Evolutionary conservation across 495 filamentous ascomycete species (phyloP), one percentile per base, ranked within the genome.

Genomic region (Lepidopterella palustris): DNA sequence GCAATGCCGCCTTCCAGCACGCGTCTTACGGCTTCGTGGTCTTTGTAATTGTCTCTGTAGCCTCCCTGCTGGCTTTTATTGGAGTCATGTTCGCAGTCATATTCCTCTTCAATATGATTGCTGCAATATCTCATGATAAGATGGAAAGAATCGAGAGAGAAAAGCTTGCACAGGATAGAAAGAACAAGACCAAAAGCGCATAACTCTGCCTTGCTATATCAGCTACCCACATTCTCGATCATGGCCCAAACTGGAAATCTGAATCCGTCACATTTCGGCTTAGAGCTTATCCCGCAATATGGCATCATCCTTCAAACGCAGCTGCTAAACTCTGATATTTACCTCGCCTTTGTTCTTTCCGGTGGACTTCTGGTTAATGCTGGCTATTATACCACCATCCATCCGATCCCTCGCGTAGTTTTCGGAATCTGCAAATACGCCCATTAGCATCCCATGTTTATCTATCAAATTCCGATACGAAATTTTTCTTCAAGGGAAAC

Each of bases 21-120:
- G 77, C 69, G 2, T 76, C 77, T 1, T 82, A 79, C 63, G 81
- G 79, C 0, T 82, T 85, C 61, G 75, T 76, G 4, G 67, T 84
- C 0, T 83, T 68, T 31, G 42, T 49, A 9, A 68, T 68, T 5
- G 56, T 64, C 28, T 27, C 20, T 26, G 63, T 65, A 4, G 57
- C 50, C 18, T 50, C 56, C 9, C 32, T 68, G 3, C 25, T 68
- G n/a, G 62, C 21, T 1, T 35, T 65, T 13, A 48, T 68, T 6
- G 62, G 58, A 4, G 11, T 60, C 9, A 55, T 62, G 3, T 68
- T 68, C 50, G 26, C 45, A 3, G 18, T 51, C 15, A 63, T 68
- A 13, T 68, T 65, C 39, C 40, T 68, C 27, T 60, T 62, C 45
- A 68, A 68, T 49, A 68, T 68, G 66, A 53, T 50, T 23, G 42